A percentile compares a stretch with the other conserved stretches of the same genome.
These are phyloP conservation scores for Trifolium repens DNA, from an alignment of 306 rosid species.

Conservation along the genomic window DNA sequence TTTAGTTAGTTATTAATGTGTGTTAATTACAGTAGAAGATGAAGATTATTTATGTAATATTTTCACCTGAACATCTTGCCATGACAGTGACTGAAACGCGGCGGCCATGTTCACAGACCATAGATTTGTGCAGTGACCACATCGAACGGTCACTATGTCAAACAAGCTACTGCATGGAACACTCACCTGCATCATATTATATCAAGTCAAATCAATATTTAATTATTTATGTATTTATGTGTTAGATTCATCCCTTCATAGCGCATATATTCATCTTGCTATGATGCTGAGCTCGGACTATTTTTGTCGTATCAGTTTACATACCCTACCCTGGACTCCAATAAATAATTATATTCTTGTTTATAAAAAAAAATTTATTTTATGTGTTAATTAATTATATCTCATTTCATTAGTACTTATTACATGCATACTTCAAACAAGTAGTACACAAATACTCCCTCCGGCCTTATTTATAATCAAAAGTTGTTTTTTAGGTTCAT, in stretches of 20 bases:
- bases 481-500: no score
- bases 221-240: background rate
- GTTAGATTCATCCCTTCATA: no score
- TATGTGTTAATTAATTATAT: background rate
- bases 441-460: no score
- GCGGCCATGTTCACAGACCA: conserved; percentile 99
- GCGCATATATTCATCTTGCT: no score
- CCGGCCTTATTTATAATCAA: no score
- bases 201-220: background rate
- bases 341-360: no score
- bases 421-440: background rate
- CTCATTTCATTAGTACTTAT: background rate
- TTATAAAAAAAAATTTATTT: no score
- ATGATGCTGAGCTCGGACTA: no score
- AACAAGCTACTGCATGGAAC: conserved; percentile 96
- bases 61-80: conserved; percentile 84
- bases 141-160: conserved; percentile 98
- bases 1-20: background rate
- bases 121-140: conserved; percentile 99
- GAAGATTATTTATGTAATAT: background rate
- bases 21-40: background rate
- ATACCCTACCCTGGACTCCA: no score
- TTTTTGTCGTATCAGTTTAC: no score
- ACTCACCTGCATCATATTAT: conserved; percentile 71
- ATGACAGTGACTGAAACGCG: conserved; percentile 88